Evolutionary conservation across 371 early-diverging fungal genomes (phyloP).

Genomic region (Mucor piriformis): DNA sequence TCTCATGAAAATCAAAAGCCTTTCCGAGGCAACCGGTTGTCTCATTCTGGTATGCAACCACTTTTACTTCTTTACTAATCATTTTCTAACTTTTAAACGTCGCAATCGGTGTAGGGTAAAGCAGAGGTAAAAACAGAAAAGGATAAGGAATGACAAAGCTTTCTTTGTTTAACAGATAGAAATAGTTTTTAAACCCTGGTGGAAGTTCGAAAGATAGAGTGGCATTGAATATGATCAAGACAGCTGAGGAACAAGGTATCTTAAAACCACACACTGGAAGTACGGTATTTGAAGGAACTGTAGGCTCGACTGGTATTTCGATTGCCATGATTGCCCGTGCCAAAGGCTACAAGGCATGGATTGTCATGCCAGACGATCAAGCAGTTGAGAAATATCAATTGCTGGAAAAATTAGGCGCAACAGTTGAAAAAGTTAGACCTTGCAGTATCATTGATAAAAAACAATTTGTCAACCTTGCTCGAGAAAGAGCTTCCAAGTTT

Average conservation of each 20-base stretch:
- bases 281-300: slow-evolving; percentile 95
- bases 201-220: slow-evolving; percentile 95
- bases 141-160: background rate
- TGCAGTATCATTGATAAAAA: slow-evolving; percentile 89
- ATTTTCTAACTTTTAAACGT: slow-evolving; percentile 21
- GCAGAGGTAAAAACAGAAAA: slow-evolving; percentile 35
- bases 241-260: slow-evolving; percentile 71
- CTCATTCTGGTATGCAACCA: slow-evolving; percentile 50
- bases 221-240: slow-evolving; percentile 82
- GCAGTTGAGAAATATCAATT: slow-evolving; percentile 89
- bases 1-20: slow-evolving; percentile 80
- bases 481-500: slow-evolving; percentile 74
- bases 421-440: slow-evolving; percentile 90
- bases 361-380: slow-evolving; percentile 96
- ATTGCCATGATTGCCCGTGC: slow-evolving; percentile 84
- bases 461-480: slow-evolving; percentile 91
- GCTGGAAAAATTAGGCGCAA: slow-evolving; percentile 84
- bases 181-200: slow-evolving; percentile 86
- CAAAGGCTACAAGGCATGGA: slow-evolving; percentile 88
- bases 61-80: background rate
- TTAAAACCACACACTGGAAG: slow-evolving; percentile 69
- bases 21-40: slow-evolving; percentile 91
- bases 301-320: slow-evolving; percentile 86
- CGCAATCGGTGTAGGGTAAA: slow-evolving; percentile 31
- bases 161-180: slow-evolving; percentile 20